Percentiles rank a stretch among this genome's conserved stretches.
phyloP scores from a whole-genome alignment of 2,329 filamentous ascomycete genomes.

The Botrytis squamosa region DNA sequence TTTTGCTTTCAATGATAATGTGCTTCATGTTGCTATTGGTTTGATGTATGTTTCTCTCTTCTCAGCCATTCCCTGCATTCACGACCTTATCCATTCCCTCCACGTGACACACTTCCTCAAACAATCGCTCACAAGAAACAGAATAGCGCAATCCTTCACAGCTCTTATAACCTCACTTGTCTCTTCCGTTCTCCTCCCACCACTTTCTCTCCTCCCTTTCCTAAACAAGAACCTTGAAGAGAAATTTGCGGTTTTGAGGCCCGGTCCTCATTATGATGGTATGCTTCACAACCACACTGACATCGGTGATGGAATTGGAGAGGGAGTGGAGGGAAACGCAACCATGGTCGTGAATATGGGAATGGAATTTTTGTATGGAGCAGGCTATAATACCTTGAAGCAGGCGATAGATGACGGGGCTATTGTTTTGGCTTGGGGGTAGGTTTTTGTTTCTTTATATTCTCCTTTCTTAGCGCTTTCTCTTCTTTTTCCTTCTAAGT shows the following conservation, averaged over 20 bases:
- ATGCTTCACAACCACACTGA: constrained; percentile 13
- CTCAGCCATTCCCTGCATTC: not conserved
- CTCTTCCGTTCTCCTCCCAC: constrained; percentile 66
- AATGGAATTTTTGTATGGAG: constrained; percentile 13
- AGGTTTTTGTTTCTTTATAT: constrained; percentile 31
- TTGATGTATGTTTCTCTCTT: constrained; percentile 54
- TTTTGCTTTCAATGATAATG: constrained; percentile 72
- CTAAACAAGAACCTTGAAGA: constrained; percentile 70
- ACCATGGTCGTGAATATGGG: not conserved
- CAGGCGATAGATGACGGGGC: constrained; percentile 70
- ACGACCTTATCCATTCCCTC: not conserved
- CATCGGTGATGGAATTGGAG: not conserved
- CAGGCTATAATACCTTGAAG: constrained; percentile 67
- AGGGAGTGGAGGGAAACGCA: not conserved
- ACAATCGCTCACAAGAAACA: constrained; percentile 36
- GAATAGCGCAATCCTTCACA: constrained; percentile 69
- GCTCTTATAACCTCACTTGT: constrained; percentile 71
- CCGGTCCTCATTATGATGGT: constrained; percentile 51
- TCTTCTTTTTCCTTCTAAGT: not conserved
- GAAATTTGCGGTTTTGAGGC: constrained; percentile 66
- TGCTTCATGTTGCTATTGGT: constrained; percentile 73
- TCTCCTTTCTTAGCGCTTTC: not conserved
- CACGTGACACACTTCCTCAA: not conserved
- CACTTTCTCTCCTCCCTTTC: constrained; percentile 67
- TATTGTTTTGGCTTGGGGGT: constrained; percentile 71